Evolutionary conservation across 1,284 basidiomycete genomes (phyloP).

Genomic region (Naganishia albida): DNA sequence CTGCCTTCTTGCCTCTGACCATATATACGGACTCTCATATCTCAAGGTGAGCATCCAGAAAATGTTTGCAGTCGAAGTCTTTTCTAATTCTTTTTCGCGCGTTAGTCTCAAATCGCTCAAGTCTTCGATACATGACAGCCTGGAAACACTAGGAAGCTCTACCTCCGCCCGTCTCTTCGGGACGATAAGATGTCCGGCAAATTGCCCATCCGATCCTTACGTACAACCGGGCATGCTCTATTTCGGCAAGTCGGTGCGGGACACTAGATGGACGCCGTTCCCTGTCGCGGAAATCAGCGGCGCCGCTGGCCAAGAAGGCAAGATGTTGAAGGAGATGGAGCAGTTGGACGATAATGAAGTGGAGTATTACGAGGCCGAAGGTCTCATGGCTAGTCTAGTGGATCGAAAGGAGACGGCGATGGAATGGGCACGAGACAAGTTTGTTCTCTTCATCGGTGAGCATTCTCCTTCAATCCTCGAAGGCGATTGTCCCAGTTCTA

Average conservation of each 20-base stretch:
- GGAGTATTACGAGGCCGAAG: slow-evolving; percentile 26
- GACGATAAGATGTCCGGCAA: background rate
- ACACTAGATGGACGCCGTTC: slow-evolving; percentile 40
- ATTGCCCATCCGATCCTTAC: slow-evolving; percentile 36
- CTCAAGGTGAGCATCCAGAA: background rate
- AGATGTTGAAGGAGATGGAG: slow-evolving; percentile 19
- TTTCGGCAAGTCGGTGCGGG: slow-evolving; percentile 33
- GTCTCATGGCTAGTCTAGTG: slow-evolving; percentile 30
- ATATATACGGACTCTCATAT: background rate
- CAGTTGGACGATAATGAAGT: slow-evolving; percentile 29
- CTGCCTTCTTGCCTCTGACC: background rate
- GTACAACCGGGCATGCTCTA: slow-evolving; percentile 37
- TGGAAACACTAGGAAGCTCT: background rate
- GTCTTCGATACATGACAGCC: slow-evolving; percentile 1
- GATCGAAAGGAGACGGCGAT: slow-evolving; percentile 30
- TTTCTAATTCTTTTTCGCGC: background rate
- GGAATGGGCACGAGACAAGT: slow-evolving; percentile 32
- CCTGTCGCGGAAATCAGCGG: background rate
- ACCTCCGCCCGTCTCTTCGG: background rate
- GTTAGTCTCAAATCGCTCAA: background rate
- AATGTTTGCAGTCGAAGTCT: background rate
- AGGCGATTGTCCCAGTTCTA: background rate
- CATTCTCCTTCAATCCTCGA: background rate
- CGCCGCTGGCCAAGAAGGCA: slow-evolving; percentile 6
- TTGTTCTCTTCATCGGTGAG: slow-evolving; percentile 36